A percentile compares a stretch with the other conserved stretches of the same genome.
These are phyloP conservation scores for Kuraishia piskuri DNA, from an alignment of 805 yeast genomes.

Conservation along the genomic window DNA sequence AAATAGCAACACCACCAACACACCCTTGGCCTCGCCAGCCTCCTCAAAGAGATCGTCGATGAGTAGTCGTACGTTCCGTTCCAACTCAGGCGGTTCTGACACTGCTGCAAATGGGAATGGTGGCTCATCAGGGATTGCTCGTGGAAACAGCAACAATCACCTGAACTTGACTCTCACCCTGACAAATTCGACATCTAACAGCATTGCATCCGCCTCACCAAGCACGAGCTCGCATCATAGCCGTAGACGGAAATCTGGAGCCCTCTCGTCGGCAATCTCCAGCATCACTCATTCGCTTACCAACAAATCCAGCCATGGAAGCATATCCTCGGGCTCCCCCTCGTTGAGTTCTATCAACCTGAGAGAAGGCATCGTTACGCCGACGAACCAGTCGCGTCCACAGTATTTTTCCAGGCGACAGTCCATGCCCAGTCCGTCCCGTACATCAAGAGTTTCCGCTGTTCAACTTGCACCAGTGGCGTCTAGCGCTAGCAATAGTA, in stretches of 20 bases:
- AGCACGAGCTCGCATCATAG: background rate
- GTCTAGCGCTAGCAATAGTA: background rate
- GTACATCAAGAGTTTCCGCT: background rate
- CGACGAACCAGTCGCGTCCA: background rate
- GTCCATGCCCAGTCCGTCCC: background rate
- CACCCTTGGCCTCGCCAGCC: background rate
- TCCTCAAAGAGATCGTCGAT: constrained; percentile 20
- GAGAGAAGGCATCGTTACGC: background rate
- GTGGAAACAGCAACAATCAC: background rate
- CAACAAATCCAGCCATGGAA: background rate
- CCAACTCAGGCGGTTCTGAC: constrained; percentile 10
- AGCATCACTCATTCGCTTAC: constrained; percentile 1
- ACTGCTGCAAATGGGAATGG: constrained; percentile 3
- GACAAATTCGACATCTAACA: background rate
- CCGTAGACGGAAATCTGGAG: background rate
- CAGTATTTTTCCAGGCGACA: background rate
- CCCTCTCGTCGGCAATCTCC: constrained; percentile 1
- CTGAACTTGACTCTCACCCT: background rate
- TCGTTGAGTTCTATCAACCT: background rate
- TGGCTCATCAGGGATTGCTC: background rate
- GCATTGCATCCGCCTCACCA: background rate
- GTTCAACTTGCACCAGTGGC: background rate
- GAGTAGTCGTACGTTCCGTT: constrained; percentile 24
- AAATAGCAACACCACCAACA: too few relatives aligned
- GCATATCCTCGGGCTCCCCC: background rate